phyloP scores from a whole-genome alignment of 169 alveolate species.

The Babesia ovata region DNA sequence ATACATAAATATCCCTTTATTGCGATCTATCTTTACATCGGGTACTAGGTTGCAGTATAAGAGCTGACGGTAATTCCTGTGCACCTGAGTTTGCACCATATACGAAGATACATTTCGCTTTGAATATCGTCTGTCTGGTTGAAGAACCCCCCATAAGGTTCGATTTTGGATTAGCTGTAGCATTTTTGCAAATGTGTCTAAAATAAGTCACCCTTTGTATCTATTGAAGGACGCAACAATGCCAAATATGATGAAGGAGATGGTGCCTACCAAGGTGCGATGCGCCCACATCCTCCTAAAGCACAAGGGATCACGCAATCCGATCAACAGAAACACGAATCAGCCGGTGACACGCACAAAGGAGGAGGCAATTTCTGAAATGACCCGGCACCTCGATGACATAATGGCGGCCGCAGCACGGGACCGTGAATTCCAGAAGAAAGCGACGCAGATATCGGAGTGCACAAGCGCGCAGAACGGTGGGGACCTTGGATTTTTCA shows the following conservation, averaged over 20 bases:
- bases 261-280: constrained; percentile 65
- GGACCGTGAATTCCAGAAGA: constrained; percentile 71
- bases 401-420: constrained; percentile 53
- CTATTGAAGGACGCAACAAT: not conserved
- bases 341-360: constrained; percentile 82
- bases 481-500: constrained; percentile 88
- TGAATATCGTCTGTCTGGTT: too few species aligned
- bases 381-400: constrained; percentile 61
- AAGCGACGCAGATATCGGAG: constrained; percentile 79
- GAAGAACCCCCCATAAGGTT: too few species aligned
- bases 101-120: too few species aligned
- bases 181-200: too few species aligned
- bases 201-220: too few species aligned
- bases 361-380: constrained; percentile 82
- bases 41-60: too few species aligned
- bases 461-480: constrained; percentile 85
- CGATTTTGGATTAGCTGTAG: too few species aligned
- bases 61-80: too few species aligned
- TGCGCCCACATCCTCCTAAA: constrained; percentile 86
- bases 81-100: too few species aligned
- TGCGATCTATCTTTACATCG: too few species aligned
- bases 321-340: constrained; percentile 82
- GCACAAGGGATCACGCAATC: constrained; percentile 89
- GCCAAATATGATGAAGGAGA: not conserved
- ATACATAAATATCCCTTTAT: too few species aligned